phyloP scores from a whole-genome alignment of 352 stramenopile genomes.

The Phytopythium vexans region DNA sequence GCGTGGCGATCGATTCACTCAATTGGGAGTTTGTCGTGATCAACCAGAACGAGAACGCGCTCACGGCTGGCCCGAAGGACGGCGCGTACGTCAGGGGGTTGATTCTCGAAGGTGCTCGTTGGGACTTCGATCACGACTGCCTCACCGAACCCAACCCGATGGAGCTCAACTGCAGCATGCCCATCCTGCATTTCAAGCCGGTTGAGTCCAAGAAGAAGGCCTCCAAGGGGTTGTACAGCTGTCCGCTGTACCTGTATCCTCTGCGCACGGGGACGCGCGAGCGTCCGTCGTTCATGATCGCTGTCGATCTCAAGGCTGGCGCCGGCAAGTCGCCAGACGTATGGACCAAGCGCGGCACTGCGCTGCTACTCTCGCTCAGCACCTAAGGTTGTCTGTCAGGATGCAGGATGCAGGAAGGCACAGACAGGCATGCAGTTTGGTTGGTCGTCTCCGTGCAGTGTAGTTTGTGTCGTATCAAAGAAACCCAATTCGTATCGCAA shows the following conservation, averaged over 20 bases:
- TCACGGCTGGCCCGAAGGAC: constrained; percentile 82
- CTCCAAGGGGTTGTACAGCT: constrained; percentile 91
- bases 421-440: too few species aligned
- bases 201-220: constrained; percentile 94
- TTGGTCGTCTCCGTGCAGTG: too few species aligned
- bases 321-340: constrained; percentile 84
- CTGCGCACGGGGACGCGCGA: constrained; percentile 94
- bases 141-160: constrained; percentile 90
- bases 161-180: constrained; percentile 90
- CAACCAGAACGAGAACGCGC: constrained; percentile 83
- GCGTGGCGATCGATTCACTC: constrained; percentile 93
- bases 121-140: constrained; percentile 90
- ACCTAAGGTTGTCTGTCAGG: constrained; percentile 29
- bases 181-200: constrained; percentile 94
- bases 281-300: constrained; percentile 93
- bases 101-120: constrained; percentile 91
- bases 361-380: constrained; percentile 89
- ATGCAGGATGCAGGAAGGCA: too few species aligned
- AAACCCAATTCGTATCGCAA: too few species aligned
- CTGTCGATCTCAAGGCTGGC: constrained; percentile 91
- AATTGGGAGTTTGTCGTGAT: constrained; percentile 95
- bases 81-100: constrained; percentile 91
- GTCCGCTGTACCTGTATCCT: constrained; percentile 95
- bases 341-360: constrained; percentile 93
- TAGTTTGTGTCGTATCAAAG: too few species aligned